These are phyloP conservation scores for Quercus parvula DNA, from an alignment of 306 rosid species.

Conservation along the genomic window DNA sequence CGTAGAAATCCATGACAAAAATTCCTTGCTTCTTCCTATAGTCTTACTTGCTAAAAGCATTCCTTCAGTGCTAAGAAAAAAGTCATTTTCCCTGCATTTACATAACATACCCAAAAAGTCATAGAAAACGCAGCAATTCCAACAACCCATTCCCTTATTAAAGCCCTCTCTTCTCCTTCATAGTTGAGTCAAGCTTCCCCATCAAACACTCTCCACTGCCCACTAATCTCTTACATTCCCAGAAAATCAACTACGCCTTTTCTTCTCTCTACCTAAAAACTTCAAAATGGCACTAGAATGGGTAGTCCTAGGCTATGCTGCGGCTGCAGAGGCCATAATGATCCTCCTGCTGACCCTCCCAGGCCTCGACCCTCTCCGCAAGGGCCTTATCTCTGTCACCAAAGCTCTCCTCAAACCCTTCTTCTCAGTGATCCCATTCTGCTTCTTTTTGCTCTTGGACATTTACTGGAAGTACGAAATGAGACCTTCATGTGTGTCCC, in stretches of 20 bases:
- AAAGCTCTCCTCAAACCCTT: slow-evolving; percentile 4
- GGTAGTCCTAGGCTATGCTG: slow-evolving; percentile 14
- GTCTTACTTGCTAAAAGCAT: no score
- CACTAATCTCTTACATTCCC: not conserved
- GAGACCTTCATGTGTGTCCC: not conserved
- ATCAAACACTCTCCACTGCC: no score
- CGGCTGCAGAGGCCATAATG: slow-evolving; percentile 8
- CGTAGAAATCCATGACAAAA: no score
- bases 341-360: slow-evolving; percentile 11
- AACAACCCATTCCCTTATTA: not conserved
- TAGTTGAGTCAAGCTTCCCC: not conserved
- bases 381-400: not conserved
- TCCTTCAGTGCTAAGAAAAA: no score
- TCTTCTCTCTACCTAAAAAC: not conserved
- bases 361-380: slow-evolving; percentile 14
- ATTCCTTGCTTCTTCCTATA: no score
- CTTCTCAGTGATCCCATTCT: not conserved
- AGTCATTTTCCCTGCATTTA: no score
- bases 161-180: not conserved
- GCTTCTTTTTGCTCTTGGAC: slow-evolving; percentile 7
- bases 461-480: slow-evolving; percentile 20
- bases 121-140: not conserved
- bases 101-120: not conserved
- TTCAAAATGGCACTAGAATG: slow-evolving; percentile 9
- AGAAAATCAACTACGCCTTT: not conserved